Evolutionary conservation across 2,329 filamentous ascomycete genomes (phyloP).

Genomic region (Verticillium nonalfalfae): DNA sequence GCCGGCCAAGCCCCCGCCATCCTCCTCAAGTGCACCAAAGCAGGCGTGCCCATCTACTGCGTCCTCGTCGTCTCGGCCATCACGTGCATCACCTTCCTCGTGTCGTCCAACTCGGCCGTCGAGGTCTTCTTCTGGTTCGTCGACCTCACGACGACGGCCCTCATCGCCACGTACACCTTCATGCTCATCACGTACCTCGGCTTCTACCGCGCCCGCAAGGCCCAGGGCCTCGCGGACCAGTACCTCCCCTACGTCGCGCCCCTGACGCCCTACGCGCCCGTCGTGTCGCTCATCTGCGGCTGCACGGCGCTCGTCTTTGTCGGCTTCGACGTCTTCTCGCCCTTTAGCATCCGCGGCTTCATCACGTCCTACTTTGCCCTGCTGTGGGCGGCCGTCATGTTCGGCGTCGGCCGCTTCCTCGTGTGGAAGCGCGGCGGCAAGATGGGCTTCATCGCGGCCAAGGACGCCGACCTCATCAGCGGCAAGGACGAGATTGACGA

Average conservation of each 20-base stretch:
- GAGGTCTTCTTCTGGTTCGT: conserved; percentile 35
- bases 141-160: conserved; percentile 49
- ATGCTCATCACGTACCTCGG: conserved; percentile 38
- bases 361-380: conserved; percentile 48
- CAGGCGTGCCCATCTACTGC: conserved; percentile 36
- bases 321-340: conserved; percentile 48
- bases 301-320: conserved; percentile 46
- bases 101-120: conserved; percentile 27
- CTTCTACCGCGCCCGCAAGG: conserved; percentile 45
- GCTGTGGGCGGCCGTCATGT: conserved; percentile 49
- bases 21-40: conserved; percentile 29
- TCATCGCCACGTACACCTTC: conserved; percentile 51
- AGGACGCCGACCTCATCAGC: conserved; percentile 54
- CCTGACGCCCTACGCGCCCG: conserved; percentile 45
- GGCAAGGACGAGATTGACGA: conserved; percentile 62
- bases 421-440: conserved; percentile 60
- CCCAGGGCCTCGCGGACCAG: conserved; percentile 40
- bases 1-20: conserved; percentile 40
- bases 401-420: conserved; percentile 31
- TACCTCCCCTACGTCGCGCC: conserved; percentile 42
- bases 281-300: conserved; percentile 39
- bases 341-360: conserved; percentile 41
- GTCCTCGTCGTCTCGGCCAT: conserved; percentile 24
- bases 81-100: conserved; percentile 28
- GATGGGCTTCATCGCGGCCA: conserved; percentile 36